A percentile compares a stretch with the other conserved stretches of the same genome.
Evolutionary conservation across 345 rosid genomes (phyloP).

Genomic region (Dimocarpus longan): DNA sequence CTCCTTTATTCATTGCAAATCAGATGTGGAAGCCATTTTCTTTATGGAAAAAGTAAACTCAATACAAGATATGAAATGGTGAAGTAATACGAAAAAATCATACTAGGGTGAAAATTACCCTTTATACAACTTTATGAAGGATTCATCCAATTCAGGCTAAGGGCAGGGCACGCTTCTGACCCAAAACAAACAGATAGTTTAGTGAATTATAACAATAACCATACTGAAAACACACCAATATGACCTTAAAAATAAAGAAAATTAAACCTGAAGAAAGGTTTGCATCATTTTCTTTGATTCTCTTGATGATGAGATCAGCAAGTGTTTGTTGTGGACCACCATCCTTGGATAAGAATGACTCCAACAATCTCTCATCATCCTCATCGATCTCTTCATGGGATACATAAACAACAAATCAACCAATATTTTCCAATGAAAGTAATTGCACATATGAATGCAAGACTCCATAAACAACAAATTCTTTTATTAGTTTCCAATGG

Average conservation of each 20-base stretch:
- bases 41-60: background rate
- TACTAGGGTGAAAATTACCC: slow-evolving; percentile 44
- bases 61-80: background rate
- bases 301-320: slow-evolving; percentile 69
- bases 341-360: slow-evolving; percentile 70
- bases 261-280: slow-evolving; percentile 61
- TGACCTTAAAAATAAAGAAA: background rate
- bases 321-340: slow-evolving; percentile 73
- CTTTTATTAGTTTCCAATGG: background rate
- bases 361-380: slow-evolving; percentile 80
- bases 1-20: background rate
- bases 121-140: slow-evolving; percentile 64
- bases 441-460: background rate
- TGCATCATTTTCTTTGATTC: slow-evolving; percentile 61
- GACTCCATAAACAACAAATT: background rate
- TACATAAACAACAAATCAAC: background rate
- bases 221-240: background rate
- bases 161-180: slow-evolving; percentile 67
- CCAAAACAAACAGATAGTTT: slow-evolving; percentile 2
- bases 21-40: background rate
- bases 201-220: background rate
- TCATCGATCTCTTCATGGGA: slow-evolving; percentile 72
- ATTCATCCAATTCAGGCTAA: slow-evolving; percentile 67
- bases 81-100: background rate
- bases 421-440: background rate